Evolutionary conservation across 2,329 filamentous ascomycete genomes (phyloP), one percentile per base, ranked within the genome.

Genomic region (Pseudogymnoascus sp.): DNA sequence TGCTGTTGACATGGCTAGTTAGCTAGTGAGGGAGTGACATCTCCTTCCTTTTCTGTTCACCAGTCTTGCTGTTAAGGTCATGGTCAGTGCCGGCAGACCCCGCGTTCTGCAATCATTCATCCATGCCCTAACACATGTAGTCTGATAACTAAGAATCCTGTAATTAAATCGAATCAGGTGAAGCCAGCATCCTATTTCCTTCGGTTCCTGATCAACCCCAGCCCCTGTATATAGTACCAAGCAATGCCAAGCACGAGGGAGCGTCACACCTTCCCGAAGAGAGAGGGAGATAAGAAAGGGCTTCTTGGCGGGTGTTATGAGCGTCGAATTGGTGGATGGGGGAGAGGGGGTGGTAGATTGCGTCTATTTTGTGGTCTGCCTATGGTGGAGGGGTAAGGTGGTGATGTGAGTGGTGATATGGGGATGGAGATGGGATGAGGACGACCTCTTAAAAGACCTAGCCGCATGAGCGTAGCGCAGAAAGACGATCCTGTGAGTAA

Each of bases 141-240:
- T 52, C 25, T 31, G 9, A 52, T 31, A 31, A 52, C 45, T 52
- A 52, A 31, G 14, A 52, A 28, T 49, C 23, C 23, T 52, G 25
- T 52, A 52, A 31, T 31, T 7, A 52, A 31, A 52, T 52, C 23
- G 23, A 52, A 28, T 52, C 43, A 49, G 21, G 23, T 28, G 43
- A 25, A 49, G 23, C 43, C 23, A 23, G 23, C 43, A 28, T 49
- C 41, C 41, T 25, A 45, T 45, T 49, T 49, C 41, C 41, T 23
- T 49, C 41, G 12, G 41, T 21, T n/a, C 21, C 21, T 49, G 21
- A 49, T 49, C 41, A 49, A 49, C 25, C 21, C 21, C 21, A 52
- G 43, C 43, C 43, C 43, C 41, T 49, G 11, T 52, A 52, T 52
- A 52, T 21, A 33, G 9, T 55, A 55, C 49, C 49, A 55, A 55